Evolutionary conservation across 768 basidiomycete genomes (phyloP).

Genomic region (Myochromella boudieri): DNA sequence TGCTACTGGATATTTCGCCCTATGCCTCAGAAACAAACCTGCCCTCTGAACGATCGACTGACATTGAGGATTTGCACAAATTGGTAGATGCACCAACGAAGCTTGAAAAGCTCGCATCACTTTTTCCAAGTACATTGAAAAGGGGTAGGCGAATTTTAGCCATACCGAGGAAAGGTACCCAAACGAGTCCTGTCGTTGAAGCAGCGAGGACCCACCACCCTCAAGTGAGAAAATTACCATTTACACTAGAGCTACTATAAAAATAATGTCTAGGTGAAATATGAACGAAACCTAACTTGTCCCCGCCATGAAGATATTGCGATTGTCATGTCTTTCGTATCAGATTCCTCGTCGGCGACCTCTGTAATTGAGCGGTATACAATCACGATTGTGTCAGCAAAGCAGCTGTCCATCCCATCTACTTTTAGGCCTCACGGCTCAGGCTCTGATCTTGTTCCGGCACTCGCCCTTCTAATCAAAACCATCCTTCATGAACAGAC

Average conservation of each 20-base stretch:
- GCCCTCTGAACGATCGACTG: slow-evolving; percentile 23
- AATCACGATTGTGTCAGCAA: slow-evolving; percentile 30
- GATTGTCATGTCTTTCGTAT: slow-evolving; percentile 41
- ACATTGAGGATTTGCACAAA: slow-evolving; percentile 49
- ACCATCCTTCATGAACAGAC: slow-evolving; percentile 25
- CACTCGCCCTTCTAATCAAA: slow-evolving; percentile 35
- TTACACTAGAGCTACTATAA: neutral
- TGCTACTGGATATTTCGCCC: slow-evolving; percentile 31
- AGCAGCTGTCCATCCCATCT: slow-evolving; percentile 15
- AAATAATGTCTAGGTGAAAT: slow-evolving; percentile 32
- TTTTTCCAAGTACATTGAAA: slow-evolving; percentile 36
- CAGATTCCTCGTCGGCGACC: slow-evolving; percentile 36
- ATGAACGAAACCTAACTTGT: slow-evolving; percentile 42
- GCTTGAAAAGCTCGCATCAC: slow-evolving; percentile 27
- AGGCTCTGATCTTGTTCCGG: slow-evolving; percentile 31
- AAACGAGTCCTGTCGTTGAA: slow-evolving; percentile 38
- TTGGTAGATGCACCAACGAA: slow-evolving; percentile 28
- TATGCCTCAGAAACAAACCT: neutral
- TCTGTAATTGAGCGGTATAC: slow-evolving; percentile 34
- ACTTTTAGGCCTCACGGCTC: slow-evolving; percentile 24
- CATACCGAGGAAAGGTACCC: slow-evolving; percentile 26
- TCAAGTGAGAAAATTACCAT: slow-evolving; percentile 3
- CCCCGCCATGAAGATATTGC: slow-evolving; percentile 46
- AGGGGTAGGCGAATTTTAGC: slow-evolving; percentile 40
- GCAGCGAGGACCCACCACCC: slow-evolving; percentile 29